A percentile compares a stretch with the other conserved stretches of the same genome.
Evolutionary conservation across 768 basidiomycete species (phyloP).

Genomic region (Suillus variegatus): DNA sequence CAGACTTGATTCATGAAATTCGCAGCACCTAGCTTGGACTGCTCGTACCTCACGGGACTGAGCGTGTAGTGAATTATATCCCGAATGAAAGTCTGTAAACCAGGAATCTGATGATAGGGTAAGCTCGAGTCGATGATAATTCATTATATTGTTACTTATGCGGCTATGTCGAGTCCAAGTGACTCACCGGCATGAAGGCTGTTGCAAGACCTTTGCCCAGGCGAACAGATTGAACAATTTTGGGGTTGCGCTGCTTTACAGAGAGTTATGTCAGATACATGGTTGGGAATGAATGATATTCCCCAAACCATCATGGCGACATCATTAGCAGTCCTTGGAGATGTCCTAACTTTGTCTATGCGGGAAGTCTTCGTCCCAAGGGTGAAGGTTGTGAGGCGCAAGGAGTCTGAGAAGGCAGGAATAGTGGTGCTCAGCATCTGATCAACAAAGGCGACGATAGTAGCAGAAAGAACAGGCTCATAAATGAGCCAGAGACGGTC

Average conservation of each 20-base stretch:
- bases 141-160: constrained; percentile 42
- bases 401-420: constrained; percentile 88
- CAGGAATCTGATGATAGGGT: constrained; percentile 67
- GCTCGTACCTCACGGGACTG: constrained; percentile 97
- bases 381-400: constrained; percentile 87
- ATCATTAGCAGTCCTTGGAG: constrained; percentile 81
- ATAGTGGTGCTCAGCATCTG: constrained; percentile 83
- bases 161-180: constrained; percentile 89
- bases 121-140: constrained; percentile 5
- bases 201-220: constrained; percentile 88
- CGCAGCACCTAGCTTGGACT: too few species aligned
- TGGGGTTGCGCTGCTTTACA: constrained; percentile 83
- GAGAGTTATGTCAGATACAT: constrained; percentile 81
- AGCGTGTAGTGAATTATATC: constrained; percentile 88
- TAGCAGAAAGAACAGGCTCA: constrained; percentile 90
- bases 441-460: constrained; percentile 84
- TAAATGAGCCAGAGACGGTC: constrained; percentile 98
- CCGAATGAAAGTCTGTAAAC: constrained; percentile 85
- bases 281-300: constrained; percentile 92
- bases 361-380: constrained; percentile 95
- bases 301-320: constrained; percentile 98
- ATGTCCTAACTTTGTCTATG: constrained; percentile 86
- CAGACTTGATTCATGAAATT: too few species aligned
- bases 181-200: constrained; percentile 88
- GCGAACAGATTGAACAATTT: constrained; percentile 84